Conservation (phyloP, 2,329 filamentous ascomycete species). For the Penicillium sclerotiorum region DNA sequence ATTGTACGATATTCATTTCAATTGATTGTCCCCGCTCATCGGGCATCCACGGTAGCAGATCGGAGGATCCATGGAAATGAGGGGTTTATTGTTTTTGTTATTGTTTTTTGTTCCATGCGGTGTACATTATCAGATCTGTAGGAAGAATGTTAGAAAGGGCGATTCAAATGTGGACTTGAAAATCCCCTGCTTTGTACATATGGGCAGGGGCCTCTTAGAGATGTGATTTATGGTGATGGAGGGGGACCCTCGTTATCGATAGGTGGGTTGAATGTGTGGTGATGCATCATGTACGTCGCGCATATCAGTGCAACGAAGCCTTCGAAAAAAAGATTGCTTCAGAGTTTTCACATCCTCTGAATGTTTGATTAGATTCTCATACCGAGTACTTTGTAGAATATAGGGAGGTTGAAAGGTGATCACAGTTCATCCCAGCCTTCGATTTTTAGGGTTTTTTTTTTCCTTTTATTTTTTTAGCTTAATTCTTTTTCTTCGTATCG, state of each 20-base stretch:
- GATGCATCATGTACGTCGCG: conserved; percentile 15
- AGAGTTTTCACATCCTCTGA: conserved; percentile 16
- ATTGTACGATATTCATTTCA: no score
- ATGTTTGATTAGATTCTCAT: conserved; percentile 17
- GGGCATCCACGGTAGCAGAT: conserved; percentile 7
- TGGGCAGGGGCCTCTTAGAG: conserved; percentile 1
- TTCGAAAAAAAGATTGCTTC: background rate
- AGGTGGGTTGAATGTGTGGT: conserved; percentile 17
- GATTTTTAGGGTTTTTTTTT: conserved; percentile 1
- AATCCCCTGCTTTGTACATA: conserved; percentile 3
- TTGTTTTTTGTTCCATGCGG: no score
- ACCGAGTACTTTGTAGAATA: background rate
- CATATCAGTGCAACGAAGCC: conserved; percentile 10
- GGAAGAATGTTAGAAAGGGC: no score
- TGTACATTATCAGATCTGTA: no score
- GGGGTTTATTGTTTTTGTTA: no score
- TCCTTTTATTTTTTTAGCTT: conserved; percentile 1
- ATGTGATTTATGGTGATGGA: conserved; percentile 22
- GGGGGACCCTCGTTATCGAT: conserved; percentile 36
- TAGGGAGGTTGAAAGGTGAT: no score
- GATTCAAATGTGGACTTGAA: no score
- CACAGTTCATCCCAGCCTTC: background rate
- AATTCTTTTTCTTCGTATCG: conserved; percentile 1
- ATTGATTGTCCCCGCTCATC: conserved; percentile 3
- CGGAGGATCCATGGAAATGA: conserved; percentile 5